Conservation (phyloP, 2,329 filamentous ascomycete genomes). For the Capronia americana region DNA sequence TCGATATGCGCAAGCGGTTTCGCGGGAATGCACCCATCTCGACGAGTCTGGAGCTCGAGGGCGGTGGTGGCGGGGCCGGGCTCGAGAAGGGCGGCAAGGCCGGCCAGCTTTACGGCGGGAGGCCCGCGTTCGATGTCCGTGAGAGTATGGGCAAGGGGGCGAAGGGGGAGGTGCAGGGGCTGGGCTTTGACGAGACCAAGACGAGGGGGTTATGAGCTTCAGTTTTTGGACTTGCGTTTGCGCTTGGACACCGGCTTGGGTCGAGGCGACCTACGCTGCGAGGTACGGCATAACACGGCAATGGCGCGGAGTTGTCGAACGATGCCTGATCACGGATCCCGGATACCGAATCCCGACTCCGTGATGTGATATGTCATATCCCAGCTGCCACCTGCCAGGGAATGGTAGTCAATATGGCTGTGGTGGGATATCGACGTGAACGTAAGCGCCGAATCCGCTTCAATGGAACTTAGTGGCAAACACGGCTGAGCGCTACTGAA, state of each 20-base stretch:
- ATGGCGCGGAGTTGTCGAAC: background rate
- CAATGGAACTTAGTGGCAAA: background rate
- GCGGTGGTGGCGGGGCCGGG: conserved; percentile 53
- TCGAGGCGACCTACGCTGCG: too few species aligned
- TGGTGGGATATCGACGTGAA: background rate
- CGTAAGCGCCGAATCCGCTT: background rate
- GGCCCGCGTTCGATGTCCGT: conserved; percentile 73
- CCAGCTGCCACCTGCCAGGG: too few species aligned
- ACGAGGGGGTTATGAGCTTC: conserved; percentile 50
- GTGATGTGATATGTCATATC: too few species aligned
- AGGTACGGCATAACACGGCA: background rate
- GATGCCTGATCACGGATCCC: background rate
- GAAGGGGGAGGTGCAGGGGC: conserved; percentile 39
- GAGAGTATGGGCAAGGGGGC: conserved; percentile 71
- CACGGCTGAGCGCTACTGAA: background rate
- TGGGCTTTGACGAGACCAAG: conserved; percentile 55
- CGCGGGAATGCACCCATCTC: conserved; percentile 88
- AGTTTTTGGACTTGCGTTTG: background rate
- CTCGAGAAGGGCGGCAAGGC: background rate
- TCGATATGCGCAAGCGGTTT: conserved; percentile 99
- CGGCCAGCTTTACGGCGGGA: conserved; percentile 77
- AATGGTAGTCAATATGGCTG: background rate
- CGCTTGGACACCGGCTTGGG: too few species aligned
- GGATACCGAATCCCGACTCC: too few species aligned
- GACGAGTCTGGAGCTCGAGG: conserved; percentile 68